Evolutionary conservation across 352 stramenopile genomes (phyloP), one percentile per base, ranked within the genome.

Genomic region (Phytophthora pinifolia): DNA sequence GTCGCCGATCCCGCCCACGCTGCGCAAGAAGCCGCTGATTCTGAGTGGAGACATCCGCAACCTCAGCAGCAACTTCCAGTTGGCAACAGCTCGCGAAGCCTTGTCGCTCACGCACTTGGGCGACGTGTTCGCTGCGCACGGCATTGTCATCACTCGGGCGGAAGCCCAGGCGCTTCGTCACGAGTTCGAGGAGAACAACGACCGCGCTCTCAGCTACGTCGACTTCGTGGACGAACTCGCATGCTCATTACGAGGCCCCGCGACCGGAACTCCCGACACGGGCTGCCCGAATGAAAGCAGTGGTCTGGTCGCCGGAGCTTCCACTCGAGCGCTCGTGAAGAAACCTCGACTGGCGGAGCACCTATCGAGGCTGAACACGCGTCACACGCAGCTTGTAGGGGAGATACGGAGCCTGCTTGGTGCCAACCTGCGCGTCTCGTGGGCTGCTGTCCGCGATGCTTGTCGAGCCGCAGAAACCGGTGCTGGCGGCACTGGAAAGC

Each of bases 111-210:
- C 55, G 6, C 74, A 87, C 32, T 63, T 89, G 14, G 50, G 72
- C 12, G 59, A 67, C 22, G 77, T 83, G 17, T 83, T 89, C 29
- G 65, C 67, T 8, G 48, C 54, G 9, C 78, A 77, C 46, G 76
- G 67, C 17, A 74, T 91, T 43, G 31, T 64, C 6, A 53, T 87
- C 22, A 73, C 76, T 3, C 73, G 56, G 4, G 73, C 83, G 36
- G 78, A 88, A 22, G 81, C 76, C 15, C 77, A 84, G 54, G 67
- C 66, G 33, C 61, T 91, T 31, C 62, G 79, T 3, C 74, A 86
- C 44, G 81, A 91, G 45, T 91, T 83, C 57, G 81, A 91, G 22
- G 81, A 91, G 65, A 91, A 83, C 65, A 91, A 88, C 64, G 81
- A 91, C 50, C 59, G 52, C 22, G 60, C 54, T 12, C 53, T 89